These are phyloP conservation scores for Chaetoscypha palmicola DNA, from an alignment of 2,329 filamentous ascomycete genomes.

Conservation along the genomic window DNA sequence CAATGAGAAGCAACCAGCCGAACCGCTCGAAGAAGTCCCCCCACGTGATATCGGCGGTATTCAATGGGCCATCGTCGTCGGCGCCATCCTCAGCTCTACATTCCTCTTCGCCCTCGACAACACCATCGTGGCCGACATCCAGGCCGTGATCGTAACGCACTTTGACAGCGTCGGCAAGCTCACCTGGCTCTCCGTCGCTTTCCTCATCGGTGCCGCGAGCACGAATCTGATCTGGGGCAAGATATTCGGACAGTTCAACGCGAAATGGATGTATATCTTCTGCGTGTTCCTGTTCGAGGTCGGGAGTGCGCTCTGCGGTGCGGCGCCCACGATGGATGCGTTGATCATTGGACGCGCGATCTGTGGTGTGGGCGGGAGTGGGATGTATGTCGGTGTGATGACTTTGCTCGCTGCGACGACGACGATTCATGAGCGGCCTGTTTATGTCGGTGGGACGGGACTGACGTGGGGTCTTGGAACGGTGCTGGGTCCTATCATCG, in stretches of 20 bases:
- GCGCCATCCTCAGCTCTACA: slow-evolving; percentile 28
- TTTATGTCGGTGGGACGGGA: slow-evolving; percentile 31
- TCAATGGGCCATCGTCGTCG: slow-evolving; percentile 26
- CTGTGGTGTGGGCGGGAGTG: slow-evolving; percentile 39
- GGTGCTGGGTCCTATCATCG: slow-evolving; percentile 41
- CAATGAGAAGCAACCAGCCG: slow-evolving; percentile 16
- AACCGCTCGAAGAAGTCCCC: slow-evolving; percentile 12
- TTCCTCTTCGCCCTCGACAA: slow-evolving; percentile 28
- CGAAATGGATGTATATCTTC: slow-evolving; percentile 30
- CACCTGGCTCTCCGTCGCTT: slow-evolving; percentile 37
- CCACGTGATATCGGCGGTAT: slow-evolving; percentile 25
- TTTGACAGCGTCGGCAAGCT: slow-evolving; percentile 35
- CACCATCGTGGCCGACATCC: slow-evolving; percentile 8
- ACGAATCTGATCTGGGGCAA: slow-evolving; percentile 35
- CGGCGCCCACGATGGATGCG: slow-evolving; percentile 34
- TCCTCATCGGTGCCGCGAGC: slow-evolving; percentile 36
- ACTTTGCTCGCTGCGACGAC: slow-evolving; percentile 37
- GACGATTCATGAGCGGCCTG: slow-evolving; percentile 32
- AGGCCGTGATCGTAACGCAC: slow-evolving; percentile 7
- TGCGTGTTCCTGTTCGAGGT: slow-evolving; percentile 28
- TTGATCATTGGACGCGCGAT: slow-evolving; percentile 43
- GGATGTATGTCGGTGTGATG: slow-evolving; percentile 41
- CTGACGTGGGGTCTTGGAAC: slow-evolving; percentile 38
- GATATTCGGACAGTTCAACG: slow-evolving; percentile 31
- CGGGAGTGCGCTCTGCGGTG: slow-evolving; percentile 32